A percentile compares a stretch with the other conserved stretches of the same genome.
Conservation (phyloP, 345 rosid species). For the Microthlaspi erraticum region DNA sequence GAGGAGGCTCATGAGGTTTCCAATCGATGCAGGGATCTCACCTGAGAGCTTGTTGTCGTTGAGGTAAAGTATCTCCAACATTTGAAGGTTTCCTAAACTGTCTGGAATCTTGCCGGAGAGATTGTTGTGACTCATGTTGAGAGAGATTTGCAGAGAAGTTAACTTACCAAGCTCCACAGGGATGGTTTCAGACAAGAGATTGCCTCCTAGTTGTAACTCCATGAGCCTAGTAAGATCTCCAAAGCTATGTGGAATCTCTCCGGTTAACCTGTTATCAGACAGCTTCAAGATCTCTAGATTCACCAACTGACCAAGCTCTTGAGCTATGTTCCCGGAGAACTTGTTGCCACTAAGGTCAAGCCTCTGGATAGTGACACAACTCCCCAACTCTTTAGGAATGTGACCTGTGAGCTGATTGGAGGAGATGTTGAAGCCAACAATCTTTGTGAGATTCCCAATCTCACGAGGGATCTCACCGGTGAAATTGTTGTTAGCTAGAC, state of each 20-base stretch:
- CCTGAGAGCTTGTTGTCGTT: conserved; percentile 77
- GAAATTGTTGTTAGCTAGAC: conserved; percentile 68
- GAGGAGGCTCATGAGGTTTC: conserved; percentile 71
- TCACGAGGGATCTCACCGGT: conserved; percentile 63
- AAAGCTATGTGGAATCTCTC: conserved; percentile 62
- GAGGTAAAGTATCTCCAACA: conserved; percentile 75
- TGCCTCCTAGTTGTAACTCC: conserved; percentile 89
- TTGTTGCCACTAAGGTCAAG: conserved; percentile 85
- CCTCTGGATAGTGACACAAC: conserved; percentile 72
- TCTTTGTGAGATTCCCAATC: conserved; percentile 63
- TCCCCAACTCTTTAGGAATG: conserved; percentile 67
- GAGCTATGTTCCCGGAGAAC: conserved; percentile 58
- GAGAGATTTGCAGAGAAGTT: conserved; percentile 78
- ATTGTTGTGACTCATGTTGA: conserved; percentile 76
- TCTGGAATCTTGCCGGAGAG: conserved; percentile 70
- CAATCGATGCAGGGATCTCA: conserved; percentile 68
- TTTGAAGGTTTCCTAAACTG: conserved; percentile 70
- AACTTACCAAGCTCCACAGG: conserved; percentile 67
- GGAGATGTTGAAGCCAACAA: conserved; percentile 76
- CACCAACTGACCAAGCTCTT: conserved; percentile 71
- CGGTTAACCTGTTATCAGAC: conserved; percentile 68
- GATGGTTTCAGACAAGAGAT: conserved; percentile 62
- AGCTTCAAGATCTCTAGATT: conserved; percentile 77
- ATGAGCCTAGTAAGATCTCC: conserved; percentile 70
- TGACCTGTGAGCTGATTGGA: conserved; percentile 69